Evolutionary conservation across 257 asterid species (phyloP).

Genomic region (Marsdenia floribunda): DNA sequence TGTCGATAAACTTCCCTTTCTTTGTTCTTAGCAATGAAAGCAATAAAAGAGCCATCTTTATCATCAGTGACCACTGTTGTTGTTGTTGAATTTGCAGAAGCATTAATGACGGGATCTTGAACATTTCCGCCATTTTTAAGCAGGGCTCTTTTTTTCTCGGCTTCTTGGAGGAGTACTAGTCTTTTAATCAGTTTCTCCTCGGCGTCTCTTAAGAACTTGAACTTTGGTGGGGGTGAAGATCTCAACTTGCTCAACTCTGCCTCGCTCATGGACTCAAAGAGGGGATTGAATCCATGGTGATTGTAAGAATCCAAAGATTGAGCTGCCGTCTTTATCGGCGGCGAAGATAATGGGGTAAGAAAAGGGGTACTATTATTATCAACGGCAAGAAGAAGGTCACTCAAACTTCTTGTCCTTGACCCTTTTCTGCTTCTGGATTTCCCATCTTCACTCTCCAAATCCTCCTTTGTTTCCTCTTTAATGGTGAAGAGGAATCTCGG

Average conservation of each 20-base stretch:
- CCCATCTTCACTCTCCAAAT: slow-evolving; percentile 78
- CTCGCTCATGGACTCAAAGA: slow-evolving; percentile 62
- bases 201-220: slow-evolving; percentile 89
- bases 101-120: slow-evolving; percentile 20
- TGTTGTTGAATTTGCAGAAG: neutral
- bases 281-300: slow-evolving; percentile 68
- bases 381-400: slow-evolving; percentile 44
- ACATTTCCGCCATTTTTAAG: slow-evolving; percentile 14
- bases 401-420: slow-evolving; percentile 63
- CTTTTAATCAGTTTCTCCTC: slow-evolving; percentile 73
- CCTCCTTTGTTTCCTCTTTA: slow-evolving; percentile 84
- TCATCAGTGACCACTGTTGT: slow-evolving; percentile 17
- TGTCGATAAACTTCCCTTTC: slow-evolving; percentile 25
- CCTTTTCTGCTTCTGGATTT: slow-evolving; percentile 43
- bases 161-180: slow-evolving; percentile 46
- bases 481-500: slow-evolving; percentile 92
- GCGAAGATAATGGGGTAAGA: slow-evolving; percentile 63
- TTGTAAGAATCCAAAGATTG: slow-evolving; percentile 43
- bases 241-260: slow-evolving; percentile 50
- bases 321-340: slow-evolving; percentile 32
- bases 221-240: slow-evolving; percentile 92
- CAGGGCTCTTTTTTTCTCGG: slow-evolving; percentile 31
- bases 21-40: slow-evolving; percentile 34
- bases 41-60: slow-evolving; percentile 37
- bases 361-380: slow-evolving; percentile 30